A percentile compares a stretch with the other conserved stretches of the same genome.
phyloP scores from a whole-genome alignment of 441 rosid species.

The Syzygium syzygioides region DNA sequence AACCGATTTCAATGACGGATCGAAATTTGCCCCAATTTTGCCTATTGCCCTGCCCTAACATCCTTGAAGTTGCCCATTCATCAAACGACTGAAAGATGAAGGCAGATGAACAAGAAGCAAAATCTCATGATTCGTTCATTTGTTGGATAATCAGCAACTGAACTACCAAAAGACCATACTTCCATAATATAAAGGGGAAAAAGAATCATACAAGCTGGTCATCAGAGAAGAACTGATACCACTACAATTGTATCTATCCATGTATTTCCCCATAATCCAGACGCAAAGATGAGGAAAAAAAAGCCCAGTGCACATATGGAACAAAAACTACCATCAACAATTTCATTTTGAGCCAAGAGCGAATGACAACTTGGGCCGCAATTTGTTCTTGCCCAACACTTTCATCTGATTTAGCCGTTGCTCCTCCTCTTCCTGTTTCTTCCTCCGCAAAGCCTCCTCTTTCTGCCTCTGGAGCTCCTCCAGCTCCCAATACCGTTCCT shows the following conservation, averaged over 20 bases:
- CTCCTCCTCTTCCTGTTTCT: conserved; percentile 90
- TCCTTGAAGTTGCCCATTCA: not conserved
- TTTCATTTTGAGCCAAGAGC: conserved; percentile 77
- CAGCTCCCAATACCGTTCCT: conserved; percentile 73
- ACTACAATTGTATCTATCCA: not conserved
- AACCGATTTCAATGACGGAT: not conserved
- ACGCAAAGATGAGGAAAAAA: not conserved
- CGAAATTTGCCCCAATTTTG: not conserved
- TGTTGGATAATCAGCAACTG: not conserved
- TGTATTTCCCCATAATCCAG: not conserved
- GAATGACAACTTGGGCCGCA: conserved; percentile 84
- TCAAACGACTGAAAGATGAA: not conserved
- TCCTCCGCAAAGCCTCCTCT: conserved; percentile 77
- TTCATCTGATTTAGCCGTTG: conserved; percentile 84
- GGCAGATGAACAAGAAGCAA: not conserved
- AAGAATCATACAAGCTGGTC: not conserved
- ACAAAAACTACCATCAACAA: not conserved
- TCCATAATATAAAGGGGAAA: not conserved
- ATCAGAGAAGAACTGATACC: not conserved
- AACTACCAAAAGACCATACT: not conserved
- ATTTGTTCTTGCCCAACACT: conserved; percentile 87
- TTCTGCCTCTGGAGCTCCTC: conserved; percentile 77
- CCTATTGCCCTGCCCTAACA: not conserved
- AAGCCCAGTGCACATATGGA: not conserved
- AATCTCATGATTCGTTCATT: not conserved